Evolutionary conservation across 177 flowering plant species (phyloP).

Genomic region (Vitis hybrid): DNA sequence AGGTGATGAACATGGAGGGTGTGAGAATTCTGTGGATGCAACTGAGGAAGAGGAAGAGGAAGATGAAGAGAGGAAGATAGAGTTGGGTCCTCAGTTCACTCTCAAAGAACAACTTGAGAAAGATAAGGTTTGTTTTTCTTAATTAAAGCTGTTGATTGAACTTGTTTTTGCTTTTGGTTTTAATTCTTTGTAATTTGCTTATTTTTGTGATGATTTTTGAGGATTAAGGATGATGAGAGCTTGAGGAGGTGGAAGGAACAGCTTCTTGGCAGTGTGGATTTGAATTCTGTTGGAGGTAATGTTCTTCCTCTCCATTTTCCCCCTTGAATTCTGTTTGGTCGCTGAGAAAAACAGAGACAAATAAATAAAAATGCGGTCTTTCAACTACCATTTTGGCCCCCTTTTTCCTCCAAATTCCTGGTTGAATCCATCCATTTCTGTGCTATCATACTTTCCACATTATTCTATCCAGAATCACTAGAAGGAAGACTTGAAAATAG

Average conservation of each 20-base stretch:
- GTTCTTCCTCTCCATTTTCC: neutral
- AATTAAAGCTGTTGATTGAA: neutral
- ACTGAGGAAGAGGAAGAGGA: conserved; percentile 52
- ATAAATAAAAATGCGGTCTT: neutral
- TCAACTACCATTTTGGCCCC: neutral
- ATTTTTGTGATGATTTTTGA: conserved; percentile 10
- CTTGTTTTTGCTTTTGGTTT: neutral
- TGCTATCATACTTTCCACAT: neutral
- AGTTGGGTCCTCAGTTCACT: conserved; percentile 59
- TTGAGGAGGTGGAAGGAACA: conserved; percentile 86
- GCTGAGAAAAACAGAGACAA: conserved; percentile 2
- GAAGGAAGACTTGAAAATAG: neutral
- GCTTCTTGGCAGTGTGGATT: conserved; percentile 73
- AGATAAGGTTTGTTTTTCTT: conserved; percentile 45
- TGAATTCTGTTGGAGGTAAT: conserved; percentile 66
- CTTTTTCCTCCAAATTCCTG: neutral
- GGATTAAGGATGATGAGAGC: conserved; percentile 74
- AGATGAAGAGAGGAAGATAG: conserved; percentile 40
- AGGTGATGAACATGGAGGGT: conserved; percentile 24
- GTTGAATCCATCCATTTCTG: neutral
- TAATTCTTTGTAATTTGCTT: neutral
- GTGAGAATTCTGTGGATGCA: conserved; percentile 42
- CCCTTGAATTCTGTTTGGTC: neutral
- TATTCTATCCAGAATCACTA: neutral
- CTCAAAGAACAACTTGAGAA: conserved; percentile 62